These are phyloP conservation scores for Tulasnella sp. DNA, from an alignment of 768 basidiomycete species.

Conservation along the genomic window DNA sequence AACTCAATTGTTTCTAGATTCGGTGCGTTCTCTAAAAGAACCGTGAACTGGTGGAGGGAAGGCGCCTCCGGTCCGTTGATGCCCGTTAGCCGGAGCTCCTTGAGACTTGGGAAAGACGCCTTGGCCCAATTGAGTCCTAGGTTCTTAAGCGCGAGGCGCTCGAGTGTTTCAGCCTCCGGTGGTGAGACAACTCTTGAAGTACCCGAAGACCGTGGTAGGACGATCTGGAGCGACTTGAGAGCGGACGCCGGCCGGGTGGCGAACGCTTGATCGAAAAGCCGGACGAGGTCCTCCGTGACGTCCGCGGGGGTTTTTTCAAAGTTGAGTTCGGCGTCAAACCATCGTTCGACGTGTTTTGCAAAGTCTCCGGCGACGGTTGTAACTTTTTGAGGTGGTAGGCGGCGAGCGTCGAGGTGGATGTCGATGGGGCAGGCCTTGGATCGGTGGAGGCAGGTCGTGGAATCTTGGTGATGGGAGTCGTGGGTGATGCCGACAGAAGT, in stretches of 20 bases:
- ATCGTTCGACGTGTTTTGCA: not conserved
- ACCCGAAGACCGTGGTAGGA: not conserved
- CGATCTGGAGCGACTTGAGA: not conserved
- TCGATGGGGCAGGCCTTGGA: not conserved
- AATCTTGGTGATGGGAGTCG: not conserved
- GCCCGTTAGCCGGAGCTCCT: not conserved
- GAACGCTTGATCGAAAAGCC: not conserved
- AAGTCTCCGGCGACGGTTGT: not conserved
- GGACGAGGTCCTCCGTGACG: not conserved
- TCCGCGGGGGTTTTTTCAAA: not conserved
- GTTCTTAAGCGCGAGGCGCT: not conserved
- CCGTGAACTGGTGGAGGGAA: not conserved
- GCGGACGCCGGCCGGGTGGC: not conserved
- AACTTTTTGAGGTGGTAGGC: not conserved
- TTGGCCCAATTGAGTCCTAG: not conserved
- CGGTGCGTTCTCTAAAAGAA: not conserved
- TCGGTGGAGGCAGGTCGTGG: not conserved
- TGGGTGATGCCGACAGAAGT: not conserved
- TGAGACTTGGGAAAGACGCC: not conserved
- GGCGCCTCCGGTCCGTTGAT: not conserved
- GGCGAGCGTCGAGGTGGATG: constrained; percentile 1
- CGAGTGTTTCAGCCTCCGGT: not conserved
- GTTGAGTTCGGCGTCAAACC: not conserved
- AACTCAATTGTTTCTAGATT: not conserved
- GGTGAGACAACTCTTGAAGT: not conserved